Percentiles rank a stretch among this genome's conserved stretches.
These are phyloP conservation scores for Sporobolus alterniflorus DNA, from an alignment of 202 grass and related monocot genomes.

Conservation along the genomic window DNA sequence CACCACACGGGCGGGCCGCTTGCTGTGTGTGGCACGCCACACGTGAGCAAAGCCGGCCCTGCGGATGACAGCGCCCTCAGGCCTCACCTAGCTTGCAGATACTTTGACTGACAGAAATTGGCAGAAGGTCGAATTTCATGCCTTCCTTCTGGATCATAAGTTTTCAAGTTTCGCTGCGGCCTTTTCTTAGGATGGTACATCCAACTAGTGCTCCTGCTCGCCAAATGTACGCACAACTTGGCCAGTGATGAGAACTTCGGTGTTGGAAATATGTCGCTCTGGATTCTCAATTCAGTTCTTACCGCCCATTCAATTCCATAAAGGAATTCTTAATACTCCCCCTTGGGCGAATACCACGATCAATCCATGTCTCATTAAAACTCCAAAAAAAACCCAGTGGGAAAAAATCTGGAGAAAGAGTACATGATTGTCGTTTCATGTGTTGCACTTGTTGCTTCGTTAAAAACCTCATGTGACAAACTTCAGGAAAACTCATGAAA, in stretches of 20 bases:
- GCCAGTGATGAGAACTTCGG: no score
- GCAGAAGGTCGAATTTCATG: no score
- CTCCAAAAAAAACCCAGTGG: background rate
- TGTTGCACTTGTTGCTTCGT: background rate
- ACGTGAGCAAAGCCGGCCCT: background rate
- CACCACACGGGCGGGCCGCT: background rate
- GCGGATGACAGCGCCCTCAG: background rate
- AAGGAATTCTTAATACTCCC: background rate
- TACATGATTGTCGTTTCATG: background rate
- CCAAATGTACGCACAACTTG: no score
- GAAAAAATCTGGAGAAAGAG: background rate
- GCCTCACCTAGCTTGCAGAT: no score
- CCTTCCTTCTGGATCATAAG: no score
- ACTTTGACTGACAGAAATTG: no score
- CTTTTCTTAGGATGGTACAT: no score
- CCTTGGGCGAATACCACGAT: background rate
- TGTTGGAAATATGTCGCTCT: no score
- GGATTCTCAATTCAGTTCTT: no score
- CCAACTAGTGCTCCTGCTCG: no score
- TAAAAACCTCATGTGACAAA: background rate
- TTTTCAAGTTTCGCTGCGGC: no score
- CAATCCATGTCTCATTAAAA: background rate
- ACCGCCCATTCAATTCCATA: no score
- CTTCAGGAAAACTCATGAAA: background rate
- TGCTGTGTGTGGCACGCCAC: background rate